Base-by-base conservation (phyloP, 345 rosid species). In the Limnanthes douglasii region DNA sequence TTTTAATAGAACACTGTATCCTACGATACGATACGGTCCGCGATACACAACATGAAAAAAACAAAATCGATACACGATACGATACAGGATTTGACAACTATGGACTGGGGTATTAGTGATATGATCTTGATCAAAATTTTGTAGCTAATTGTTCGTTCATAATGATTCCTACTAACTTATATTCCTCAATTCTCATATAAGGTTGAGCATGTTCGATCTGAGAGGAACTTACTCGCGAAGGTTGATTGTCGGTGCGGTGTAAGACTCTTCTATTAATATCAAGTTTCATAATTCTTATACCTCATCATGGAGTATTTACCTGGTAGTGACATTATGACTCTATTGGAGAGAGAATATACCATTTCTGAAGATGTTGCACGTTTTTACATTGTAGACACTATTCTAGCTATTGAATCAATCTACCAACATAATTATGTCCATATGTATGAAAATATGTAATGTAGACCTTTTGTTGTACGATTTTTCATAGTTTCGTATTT, bases 151-250 rank as follows among this genome's bases (percentile, higher is more conserved):
- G n/a, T 23, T 32, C 25, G 19, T 37, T 17, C 25, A 14, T 25
- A 21, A 18, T 45, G 40, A 34, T 37, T 31, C 15, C 31, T 28
- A 31, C 22, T 38, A 15, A 41, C 15, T 12, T 14, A 15, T 38
- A 14, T 46, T 17, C 26, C 38, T 31, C 16, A 27, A 36, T 16
- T 16, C n/a, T 32, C 23, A 31, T 68, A 16, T 44, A 54, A 88
- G 98, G 98, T 90, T 57, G 95, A 90, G 68, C 94, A 90, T 63
- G 98, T 90, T 20, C 75, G 98, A 37, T 90, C 98, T 2, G 98
- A 90, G 64, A 74, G 98, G 62, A 90, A 90, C 66, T 74, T 90
- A 58, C 94, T 90, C 37, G 98, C 72, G 11, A 94, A 90, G 64
- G 94, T 90, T 60, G 95, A 90, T 51, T 83, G 98, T 29, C 79